Evolutionary conservation across 1,139 yeast genomes (phyloP).

Genomic region (Suhomyces atakaporum): DNA sequence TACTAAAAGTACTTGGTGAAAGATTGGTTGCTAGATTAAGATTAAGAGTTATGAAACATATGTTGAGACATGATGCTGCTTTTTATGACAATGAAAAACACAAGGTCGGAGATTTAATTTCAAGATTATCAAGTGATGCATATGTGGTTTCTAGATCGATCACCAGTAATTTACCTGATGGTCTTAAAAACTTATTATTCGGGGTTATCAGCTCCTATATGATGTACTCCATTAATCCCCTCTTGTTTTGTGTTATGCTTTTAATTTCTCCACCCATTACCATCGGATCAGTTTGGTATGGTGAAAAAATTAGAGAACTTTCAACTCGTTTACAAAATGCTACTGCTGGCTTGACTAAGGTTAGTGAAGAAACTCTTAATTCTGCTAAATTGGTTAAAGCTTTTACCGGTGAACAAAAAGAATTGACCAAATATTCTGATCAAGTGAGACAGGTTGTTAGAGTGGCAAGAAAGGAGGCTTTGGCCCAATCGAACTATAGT

Average conservation of each 20-base stretch:
- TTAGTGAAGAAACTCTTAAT: slow-evolving; percentile 48
- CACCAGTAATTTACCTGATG: slow-evolving; percentile 50
- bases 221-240: slow-evolving; percentile 50
- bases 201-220: slow-evolving; percentile 48
- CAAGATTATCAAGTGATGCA: slow-evolving; percentile 56
- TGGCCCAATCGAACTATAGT: slow-evolving; percentile 49
- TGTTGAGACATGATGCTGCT: slow-evolving; percentile 52
- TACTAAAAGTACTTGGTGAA: slow-evolving; percentile 43
- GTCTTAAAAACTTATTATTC: slow-evolving; percentile 48
- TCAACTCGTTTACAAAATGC: slow-evolving; percentile 50
- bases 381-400: slow-evolving; percentile 49
- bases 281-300: slow-evolving; percentile 52
- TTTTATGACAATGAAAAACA: slow-evolving; percentile 55
- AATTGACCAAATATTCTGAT: slow-evolving; percentile 41
- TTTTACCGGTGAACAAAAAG: slow-evolving; percentile 49
- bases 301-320: slow-evolving; percentile 46
- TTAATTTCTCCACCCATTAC: slow-evolving; percentile 56
- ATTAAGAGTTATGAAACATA: slow-evolving; percentile 49
- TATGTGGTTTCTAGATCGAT: slow-evolving; percentile 51
- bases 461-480: slow-evolving; percentile 49
- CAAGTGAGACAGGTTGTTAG: slow-evolving; percentile 44
- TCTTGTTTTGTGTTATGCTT: slow-evolving; percentile 51
- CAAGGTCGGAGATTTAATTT: slow-evolving; percentile 57
- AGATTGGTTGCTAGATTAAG: slow-evolving; percentile 46
- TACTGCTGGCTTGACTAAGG: slow-evolving; percentile 49